Base-by-base conservation (phyloP, 2,329 filamentous ascomycete species). In the Diaporthe helianthi region DNA sequence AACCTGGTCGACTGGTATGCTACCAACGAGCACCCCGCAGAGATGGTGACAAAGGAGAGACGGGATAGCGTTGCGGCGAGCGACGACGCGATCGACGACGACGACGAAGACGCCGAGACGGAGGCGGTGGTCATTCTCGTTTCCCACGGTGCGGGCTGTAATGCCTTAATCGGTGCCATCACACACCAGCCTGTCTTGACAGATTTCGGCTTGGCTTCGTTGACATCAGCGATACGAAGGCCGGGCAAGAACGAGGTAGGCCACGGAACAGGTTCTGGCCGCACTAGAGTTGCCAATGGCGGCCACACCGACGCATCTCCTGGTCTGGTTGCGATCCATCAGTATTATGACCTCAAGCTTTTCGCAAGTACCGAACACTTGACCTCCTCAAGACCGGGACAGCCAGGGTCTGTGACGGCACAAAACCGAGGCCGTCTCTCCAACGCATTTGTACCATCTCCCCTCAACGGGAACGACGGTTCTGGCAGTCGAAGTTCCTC, bases 111-210 rank as follows among this genome's bases (percentile, higher is more conserved):
- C 17, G 87, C 90, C 26, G 85, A 89, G 41, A 85, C 88, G 1
- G 92, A 97, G 74, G 87, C 94, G 1, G 90, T 98, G 1, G 83
- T 99, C 19, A 85, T 99, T 49, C 82, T 99, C 9, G 92, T 99
- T 26, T 97, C 96, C 0, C 96, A 99, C 77, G 95, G 95, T 29
- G 96, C 96, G 17, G 96, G 96, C 47, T 97, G 95, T 80, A 99
- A 99, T 81, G 96, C 96, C 2, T 81, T 99, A 53, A 94, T 99
- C 72, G 94, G 95, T 15, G 94, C 94, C 31, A 87, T 99, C 73
- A 97, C 94, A 0, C 92, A 95, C 71, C 92, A 97, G 76, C 95
- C 96, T 0, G 94, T 97, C 0, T 85, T 99, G 17, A 89, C 97
- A 76, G 94, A 98, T 76, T 92, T 98, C 19, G 91, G 91, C 33